Evolutionary conservation across 2,329 filamentous ascomycete species (phyloP).

Genomic region (Ceratocystiopsis sp.): DNA sequence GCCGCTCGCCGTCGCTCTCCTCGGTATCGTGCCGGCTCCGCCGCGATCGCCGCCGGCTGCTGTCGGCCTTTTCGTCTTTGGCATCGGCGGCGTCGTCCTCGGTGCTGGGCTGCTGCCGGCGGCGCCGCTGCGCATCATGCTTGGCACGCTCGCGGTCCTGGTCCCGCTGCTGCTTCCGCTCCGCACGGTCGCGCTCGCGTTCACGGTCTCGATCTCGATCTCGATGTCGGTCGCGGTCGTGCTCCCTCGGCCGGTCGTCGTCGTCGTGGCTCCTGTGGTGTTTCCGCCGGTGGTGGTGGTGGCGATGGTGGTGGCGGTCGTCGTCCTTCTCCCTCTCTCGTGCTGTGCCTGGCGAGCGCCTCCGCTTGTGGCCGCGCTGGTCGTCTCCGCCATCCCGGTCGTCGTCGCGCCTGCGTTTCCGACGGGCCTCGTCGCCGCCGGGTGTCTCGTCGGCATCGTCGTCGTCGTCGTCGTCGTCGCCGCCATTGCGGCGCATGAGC

Average conservation of each 20-base stretch:
- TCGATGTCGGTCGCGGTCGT: neutral
- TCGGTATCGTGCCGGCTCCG: neutral
- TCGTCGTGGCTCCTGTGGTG: neutral
- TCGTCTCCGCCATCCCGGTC: too few species aligned
- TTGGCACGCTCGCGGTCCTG: too few species aligned
- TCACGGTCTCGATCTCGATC: neutral
- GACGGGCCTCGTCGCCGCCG: too few species aligned
- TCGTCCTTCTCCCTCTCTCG: neutral
- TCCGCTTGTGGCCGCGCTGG: too few species aligned
- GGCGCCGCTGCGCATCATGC: too few species aligned
- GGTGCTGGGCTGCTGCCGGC: too few species aligned
- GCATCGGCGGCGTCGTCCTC: neutral
- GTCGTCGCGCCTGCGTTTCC: too few species aligned
- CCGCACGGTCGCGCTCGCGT: neutral
- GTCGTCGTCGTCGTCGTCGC: too few species aligned
- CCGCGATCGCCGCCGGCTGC: neutral
- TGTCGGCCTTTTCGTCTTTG: neutral
- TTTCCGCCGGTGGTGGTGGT: neutral
- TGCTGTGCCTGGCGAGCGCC: neutral
- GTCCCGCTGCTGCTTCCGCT: too few species aligned
- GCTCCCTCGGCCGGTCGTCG: neutral
- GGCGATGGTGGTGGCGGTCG: neutral
- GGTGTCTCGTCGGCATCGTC: neutral
- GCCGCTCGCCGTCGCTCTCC: neutral
- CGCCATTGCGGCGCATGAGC: slow-evolving; percentile 18